phyloP scores from a whole-genome alignment of 306 rosid species.

The Malus asiatica region DNA sequence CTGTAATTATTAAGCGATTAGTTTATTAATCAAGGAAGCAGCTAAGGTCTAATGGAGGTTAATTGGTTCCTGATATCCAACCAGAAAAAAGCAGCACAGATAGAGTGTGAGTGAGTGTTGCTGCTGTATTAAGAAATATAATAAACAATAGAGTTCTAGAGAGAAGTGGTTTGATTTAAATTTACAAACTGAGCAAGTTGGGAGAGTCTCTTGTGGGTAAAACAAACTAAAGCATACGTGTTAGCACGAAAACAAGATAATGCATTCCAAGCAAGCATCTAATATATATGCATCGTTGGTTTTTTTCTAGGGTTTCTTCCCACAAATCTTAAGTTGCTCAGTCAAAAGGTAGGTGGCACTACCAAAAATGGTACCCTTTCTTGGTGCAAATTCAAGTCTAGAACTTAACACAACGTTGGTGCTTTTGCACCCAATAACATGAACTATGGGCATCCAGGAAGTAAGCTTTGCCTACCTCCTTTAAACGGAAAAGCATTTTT shows the following conservation, averaged over 20 bases:
- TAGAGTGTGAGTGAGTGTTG: neutral
- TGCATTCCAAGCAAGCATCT: conserved; percentile 25
- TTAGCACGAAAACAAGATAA: conserved; percentile 13
- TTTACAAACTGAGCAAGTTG: conserved; percentile 3
- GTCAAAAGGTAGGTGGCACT: conserved; percentile 18
- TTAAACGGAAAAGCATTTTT: neutral
- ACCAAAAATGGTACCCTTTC: conserved; percentile 19
- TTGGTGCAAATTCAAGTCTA: conserved; percentile 27
- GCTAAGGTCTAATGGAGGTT: conserved; percentile 17
- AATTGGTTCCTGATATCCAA: conserved; percentile 31
- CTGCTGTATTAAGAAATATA: conserved; percentile 17
- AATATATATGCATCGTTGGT: neutral
- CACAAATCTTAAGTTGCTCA: neutral
- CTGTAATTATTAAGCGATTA: conserved; percentile 22
- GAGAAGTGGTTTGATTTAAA: conserved; percentile 4
- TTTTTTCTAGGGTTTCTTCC: neutral
- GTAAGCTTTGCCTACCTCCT: conserved; percentile 20
- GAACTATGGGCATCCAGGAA: conserved; percentile 33
- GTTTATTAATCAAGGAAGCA: neutral
- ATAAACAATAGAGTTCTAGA: conserved; percentile 19
- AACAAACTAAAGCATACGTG: conserved; percentile 23
- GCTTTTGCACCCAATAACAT: conserved; percentile 29
- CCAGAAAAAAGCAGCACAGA: conserved; percentile 21
- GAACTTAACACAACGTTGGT: conserved; percentile 27
- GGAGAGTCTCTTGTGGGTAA: conserved; percentile 30